Conservation (phyloP, 2,329 filamentous ascomycete genomes). For the Sclerotinia nivalis region DNA sequence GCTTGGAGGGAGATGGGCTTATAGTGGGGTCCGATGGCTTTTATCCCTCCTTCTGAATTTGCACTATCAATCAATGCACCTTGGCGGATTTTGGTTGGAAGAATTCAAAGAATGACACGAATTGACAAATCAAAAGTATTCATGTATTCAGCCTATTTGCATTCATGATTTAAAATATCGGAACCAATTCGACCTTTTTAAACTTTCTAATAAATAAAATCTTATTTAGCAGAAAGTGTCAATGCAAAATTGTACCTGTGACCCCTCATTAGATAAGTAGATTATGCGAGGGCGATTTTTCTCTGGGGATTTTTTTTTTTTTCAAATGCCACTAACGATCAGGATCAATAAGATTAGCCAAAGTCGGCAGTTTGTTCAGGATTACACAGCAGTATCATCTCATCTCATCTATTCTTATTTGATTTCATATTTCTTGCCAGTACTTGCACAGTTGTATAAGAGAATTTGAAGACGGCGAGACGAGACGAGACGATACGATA, state of each 20-base stretch:
- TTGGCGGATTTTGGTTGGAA: neutral
- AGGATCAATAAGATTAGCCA: no score
- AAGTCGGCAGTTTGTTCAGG: no score
- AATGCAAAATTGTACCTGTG: neutral
- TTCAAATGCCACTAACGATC: no score
- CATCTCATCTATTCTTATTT: neutral
- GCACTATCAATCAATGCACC: neutral
- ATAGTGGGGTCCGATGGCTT: conserved; percentile 7
- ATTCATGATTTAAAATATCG: neutral
- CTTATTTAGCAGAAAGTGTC: neutral
- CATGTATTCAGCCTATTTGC: neutral
- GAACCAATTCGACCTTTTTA: neutral
- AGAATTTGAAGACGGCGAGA: neutral
- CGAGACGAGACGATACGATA: neutral
- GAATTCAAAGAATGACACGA: neutral
- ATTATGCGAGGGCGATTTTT: neutral
- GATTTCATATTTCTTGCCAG: neutral
- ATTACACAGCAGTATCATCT: neutral
- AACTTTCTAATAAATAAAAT: neutral
- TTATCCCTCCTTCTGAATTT: conserved; percentile 4
- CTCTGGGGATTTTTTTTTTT: neutral
- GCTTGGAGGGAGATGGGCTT: neutral
- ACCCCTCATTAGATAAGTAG: neutral
- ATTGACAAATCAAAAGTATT: neutral
- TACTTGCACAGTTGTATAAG: neutral